Evolutionary conservation across 345 rosid species (phyloP).

Genomic region (Gynandropsis gynandra): DNA sequence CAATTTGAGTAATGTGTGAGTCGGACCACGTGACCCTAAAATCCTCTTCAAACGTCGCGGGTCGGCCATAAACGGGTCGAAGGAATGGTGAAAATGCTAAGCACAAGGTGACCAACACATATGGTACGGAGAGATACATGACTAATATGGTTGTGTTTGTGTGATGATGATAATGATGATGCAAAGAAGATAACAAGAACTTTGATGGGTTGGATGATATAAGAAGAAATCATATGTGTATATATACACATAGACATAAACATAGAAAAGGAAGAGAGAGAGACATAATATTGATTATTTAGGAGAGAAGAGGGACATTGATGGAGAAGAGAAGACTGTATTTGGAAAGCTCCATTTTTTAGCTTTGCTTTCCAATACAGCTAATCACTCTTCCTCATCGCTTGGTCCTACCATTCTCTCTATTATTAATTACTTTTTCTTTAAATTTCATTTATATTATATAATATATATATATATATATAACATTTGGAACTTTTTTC

Average conservation of each 20-base stretch:
- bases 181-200: too few relatives aligned
- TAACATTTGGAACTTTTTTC: conserved; percentile 1
- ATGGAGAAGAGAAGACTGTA: too few relatives aligned
- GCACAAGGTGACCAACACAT: conserved; percentile 22
- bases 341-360: conserved; percentile 16
- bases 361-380: conserved; percentile 27
- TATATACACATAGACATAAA: conserved; percentile 3
- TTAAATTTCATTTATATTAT: conserved; percentile 15
- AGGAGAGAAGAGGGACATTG: background rate
- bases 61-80: conserved; percentile 36
- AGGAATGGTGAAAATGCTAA: conserved; percentile 21
- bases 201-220: conserved; percentile 16
- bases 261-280: too few relatives aligned
- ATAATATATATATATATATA: too few relatives aligned
- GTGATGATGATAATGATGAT: too few relatives aligned
- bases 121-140: conserved; percentile 11
- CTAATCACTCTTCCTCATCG: conserved; percentile 22
- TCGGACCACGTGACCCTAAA: conserved; percentile 77
- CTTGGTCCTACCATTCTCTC: conserved; percentile 27
- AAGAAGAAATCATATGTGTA: conserved; percentile 12
- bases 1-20: conserved; percentile 57
- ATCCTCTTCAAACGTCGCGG: conserved; percentile 60
- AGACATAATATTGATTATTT: background rate
- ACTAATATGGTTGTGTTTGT: conserved; percentile 12
- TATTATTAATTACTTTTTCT: conserved; percentile 26